Conservation (phyloP, 1,139 yeast species). For the Sugiyamaella grinbergsii region DNA sequence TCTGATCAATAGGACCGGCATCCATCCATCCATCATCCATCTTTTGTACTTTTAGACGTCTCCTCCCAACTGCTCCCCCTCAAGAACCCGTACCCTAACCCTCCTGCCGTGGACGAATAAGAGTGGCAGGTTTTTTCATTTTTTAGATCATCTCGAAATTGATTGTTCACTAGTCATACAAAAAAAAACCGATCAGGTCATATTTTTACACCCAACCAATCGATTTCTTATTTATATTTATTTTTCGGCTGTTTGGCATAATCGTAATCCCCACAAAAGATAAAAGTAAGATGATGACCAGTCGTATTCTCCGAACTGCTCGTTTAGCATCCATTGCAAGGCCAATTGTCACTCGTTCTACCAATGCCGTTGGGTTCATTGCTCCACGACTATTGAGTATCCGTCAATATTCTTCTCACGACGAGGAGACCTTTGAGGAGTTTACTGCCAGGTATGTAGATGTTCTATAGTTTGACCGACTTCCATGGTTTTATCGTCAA, state of each 20-base stretch:
- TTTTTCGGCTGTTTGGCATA: too few relatives aligned
- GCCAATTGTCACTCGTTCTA: conserved; percentile 27
- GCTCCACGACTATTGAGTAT: conserved; percentile 42
- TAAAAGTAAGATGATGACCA: conserved; percentile 16
- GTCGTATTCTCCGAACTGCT: conserved; percentile 18
- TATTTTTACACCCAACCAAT: conserved; percentile 1
- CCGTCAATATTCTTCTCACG: conserved; percentile 75
- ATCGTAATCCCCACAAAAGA: too few relatives aligned
- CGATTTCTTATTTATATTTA: conserved; percentile 7
- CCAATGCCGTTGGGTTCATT: conserved; percentile 22
- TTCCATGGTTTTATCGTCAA: neutral
- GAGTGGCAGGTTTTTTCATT: conserved; percentile 14
- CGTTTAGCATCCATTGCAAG: conserved; percentile 22
- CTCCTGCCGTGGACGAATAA: conserved; percentile 17
- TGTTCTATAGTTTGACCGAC: too few relatives aligned
- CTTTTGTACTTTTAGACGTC: too few relatives aligned
- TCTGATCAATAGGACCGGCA: too few relatives aligned
- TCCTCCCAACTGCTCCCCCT: neutral
- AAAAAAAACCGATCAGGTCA: conserved; percentile 18
- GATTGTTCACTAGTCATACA: conserved; percentile 10
- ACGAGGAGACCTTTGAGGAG: conserved; percentile 92
- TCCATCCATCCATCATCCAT: too few relatives aligned
- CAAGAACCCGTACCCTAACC: neutral
- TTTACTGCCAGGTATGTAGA: conserved; percentile 60
- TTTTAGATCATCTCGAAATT: conserved; percentile 15